Evolutionary conservation across 352 stramenopile species (phyloP), one percentile per base, ranked within the genome.

Genomic region (Aphanomyces astaci): DNA sequence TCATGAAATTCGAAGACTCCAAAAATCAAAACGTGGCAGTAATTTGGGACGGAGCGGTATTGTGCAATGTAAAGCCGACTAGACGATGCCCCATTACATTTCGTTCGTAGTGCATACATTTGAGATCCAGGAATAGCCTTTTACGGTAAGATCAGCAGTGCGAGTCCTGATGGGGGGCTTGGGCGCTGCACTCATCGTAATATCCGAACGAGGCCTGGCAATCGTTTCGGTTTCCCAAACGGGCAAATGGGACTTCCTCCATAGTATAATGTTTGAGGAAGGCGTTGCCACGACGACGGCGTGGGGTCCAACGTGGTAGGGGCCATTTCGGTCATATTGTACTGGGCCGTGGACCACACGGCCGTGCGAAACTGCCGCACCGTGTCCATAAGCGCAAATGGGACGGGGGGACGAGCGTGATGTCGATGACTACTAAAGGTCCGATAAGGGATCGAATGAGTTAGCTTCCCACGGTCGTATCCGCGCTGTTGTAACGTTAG

Each of bases 241-340:
- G 30, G 43, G 59, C 59, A 66, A 11, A 66, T 52, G 4, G 59
- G 59, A 17, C 22, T 66, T 13, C 59, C 59, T 2, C 28, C n/a
- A 54, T 54, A 66, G 46, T 54, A 66, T 7, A 54, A 11, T 0
- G 25, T 27, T 25, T 30, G n/a, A n/a, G n/a, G n/a, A n/a, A n/a
- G n/a, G n/a, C 32, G 11, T 19, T 24, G 17, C 59, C 59, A 66
- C 28, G 24, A 24, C 33, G 15, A 1, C 17, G 59, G 59, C 15
- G 33, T 36, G 4, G 59, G 33, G 43, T 54, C 45, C 24, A 66
- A 9, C 1, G 3, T 66, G 22, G 59, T 39, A 9, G 27, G 7
- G 22, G 45, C 4, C 19, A 13, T 7, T 9, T 10, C 22, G 10
- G 25, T 24, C 17, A 51, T n/a, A n/a, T 32, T 31, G 2, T 10